Base-by-base conservation (phyloP, 1,284 basidiomycete species). In the Pholiota adiposa region DNA sequence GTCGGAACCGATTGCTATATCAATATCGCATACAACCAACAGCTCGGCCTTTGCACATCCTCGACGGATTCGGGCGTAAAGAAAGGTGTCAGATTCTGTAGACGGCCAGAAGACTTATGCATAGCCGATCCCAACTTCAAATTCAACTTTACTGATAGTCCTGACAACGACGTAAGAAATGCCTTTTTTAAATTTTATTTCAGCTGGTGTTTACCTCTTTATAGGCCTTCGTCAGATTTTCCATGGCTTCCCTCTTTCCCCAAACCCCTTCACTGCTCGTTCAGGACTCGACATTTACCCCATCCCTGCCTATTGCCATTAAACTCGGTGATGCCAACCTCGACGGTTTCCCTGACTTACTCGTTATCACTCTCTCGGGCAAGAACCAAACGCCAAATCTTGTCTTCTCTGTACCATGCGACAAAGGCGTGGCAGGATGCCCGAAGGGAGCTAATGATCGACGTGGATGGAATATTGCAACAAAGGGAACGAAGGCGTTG, bases 11-110 rank as follows among this genome's bases (percentile, higher is more conserved):
- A 85, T 51, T 99, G 97, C 73, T 80, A 77, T 50, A 84, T 99
- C 73, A 96, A 97, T 70, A 91, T 99, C 62, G 96, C 89, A 1
- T 98, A 94, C 79, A 99, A 99, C 74, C 82, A 90, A 61, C 97
- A 99, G 72, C 84, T 96, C 12, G 88, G 89, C 0, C 80, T 98
- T 0, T 99, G 97, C 72, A 66, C 77, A 1, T 81, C 82, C 0
- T 67, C 83, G 0, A 81, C 83, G 0, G 77, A 82, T 14, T 74
- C 78, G 1, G 77, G 77, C 2, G 60, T 80, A 2, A 79, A 78
- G 60, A 80, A 84, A 53, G 83, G 83, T n/a, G 77, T 81, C 25
- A 79, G 72, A 48, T 72, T 79, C 18, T 98, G 96, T 70, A 80
- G 96, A 50, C 83, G 85, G 2, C 92, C 92, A 4, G 87, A 91